These are phyloP conservation scores for Andalucia godoyi DNA, from an alignment of 78 protist genomes.

Conservation along the genomic window DNA sequence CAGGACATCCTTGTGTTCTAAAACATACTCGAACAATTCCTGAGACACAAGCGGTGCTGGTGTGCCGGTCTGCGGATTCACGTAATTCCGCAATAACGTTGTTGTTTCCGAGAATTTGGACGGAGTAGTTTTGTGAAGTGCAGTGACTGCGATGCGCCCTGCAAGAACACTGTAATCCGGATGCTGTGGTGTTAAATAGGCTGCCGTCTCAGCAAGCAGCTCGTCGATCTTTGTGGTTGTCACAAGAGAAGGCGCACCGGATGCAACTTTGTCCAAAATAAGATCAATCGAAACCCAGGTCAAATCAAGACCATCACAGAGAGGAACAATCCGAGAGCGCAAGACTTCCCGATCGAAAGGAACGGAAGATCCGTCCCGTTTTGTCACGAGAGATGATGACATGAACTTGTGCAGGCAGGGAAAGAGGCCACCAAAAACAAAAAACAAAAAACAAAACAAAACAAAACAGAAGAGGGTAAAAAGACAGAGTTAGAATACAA, in stretches of 20 bases:
- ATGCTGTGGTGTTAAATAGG: constrained; percentile 74
- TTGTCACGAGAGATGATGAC: too few species aligned
- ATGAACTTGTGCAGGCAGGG: too few species aligned
- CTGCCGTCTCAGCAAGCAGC: constrained; percentile 92
- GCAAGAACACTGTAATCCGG: constrained; percentile 93
- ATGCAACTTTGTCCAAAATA: constrained; percentile 62
- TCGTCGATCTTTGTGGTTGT: constrained; percentile 74
- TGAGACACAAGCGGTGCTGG: constrained; percentile 73
- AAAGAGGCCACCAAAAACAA: too few species aligned
- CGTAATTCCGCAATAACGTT: constrained; percentile 36
- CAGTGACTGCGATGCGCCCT: constrained; percentile 84
- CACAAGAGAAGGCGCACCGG: constrained; percentile 72
- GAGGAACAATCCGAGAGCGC: constrained; percentile 35
- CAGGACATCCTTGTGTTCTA: constrained; percentile 42
- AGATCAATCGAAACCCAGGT: constrained; percentile 56
- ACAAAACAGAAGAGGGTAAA: too few species aligned
- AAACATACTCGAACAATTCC: constrained; percentile 36
- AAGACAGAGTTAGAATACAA: too few species aligned
- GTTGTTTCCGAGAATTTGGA: constrained; percentile 42
- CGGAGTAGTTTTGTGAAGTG: constrained; percentile 84
- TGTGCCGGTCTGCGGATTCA: constrained; percentile 44
- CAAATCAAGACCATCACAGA: constrained; percentile 57
- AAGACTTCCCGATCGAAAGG: constrained; percentile 63
- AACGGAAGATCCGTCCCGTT: constrained; percentile 60
- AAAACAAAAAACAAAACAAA: too few species aligned